Evolutionary conservation across 345 rosid species (phyloP).

Genomic region (sweet orange (Citrus sinensis)): DVS_A1.0 CM039162.1:23629501-23630000

Average conservation of each 20-base stretch:
- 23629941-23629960: not conserved
- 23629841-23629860: conserved; percentile 90
- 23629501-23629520: not conserved
- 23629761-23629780: not conserved
- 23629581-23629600: not conserved
- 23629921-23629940: not conserved
- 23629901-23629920: not conserved
- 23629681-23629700: not conserved
- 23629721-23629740: not conserved
- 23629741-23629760: not conserved
- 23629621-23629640: not conserved
- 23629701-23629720: not conserved
- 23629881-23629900: conserved; percentile 67
- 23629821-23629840: conserved; percentile 10
- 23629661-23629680: not conserved
- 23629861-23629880: conserved; percentile 69
- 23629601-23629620: not conserved
- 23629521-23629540: not conserved
- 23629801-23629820: not conserved
- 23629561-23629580: not conserved
- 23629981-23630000: conserved; percentile 98
- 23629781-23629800: not conserved
- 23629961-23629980: conserved; percentile 23
- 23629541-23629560: too few species aligned
- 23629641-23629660: not conserved